Base-by-base conservation (phyloP, 169 alveolate species). In the Plasmodium inui region DNA sequence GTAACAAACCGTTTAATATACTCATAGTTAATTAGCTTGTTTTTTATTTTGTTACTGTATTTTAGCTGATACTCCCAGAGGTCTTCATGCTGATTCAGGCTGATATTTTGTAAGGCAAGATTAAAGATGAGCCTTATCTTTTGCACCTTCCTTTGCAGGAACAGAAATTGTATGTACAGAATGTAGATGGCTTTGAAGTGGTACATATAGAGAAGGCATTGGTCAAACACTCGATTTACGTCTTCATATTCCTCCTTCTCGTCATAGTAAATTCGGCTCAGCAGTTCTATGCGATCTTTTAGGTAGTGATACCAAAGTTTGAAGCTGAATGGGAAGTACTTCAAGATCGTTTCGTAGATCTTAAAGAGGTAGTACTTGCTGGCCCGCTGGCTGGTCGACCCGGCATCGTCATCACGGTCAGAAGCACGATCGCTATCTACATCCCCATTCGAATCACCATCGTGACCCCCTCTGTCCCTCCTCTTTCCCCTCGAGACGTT, bases 1-100 rank as follows among this genome's bases (percentile, higher is more conserved):
- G 94, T 88, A 8, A 88, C 89, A 41, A 79, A 88, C 82, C 94
- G 61, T 34, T 88, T 88, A 7, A 88, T 50, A 41, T 88, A 88
- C 44, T 88, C 94, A 67, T 88, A 88, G 50, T 88, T 88, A 12
- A 88, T 88, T 26, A 88, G 22, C 34, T 88, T 88, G 22, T 37
- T 88, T 14, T 70, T 32, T 7, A 88, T 79, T 67, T 88, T 88
- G 14, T 78, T 70, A 41, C 8, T 41, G 41, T 57, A 88, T 12
- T 50, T 26, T 30, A 88, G 73, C 46, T 57, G 83, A 14, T 79
- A 88, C 17, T 61, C 32, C 94, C 94, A 88, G 1, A 88, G n/a
- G 82, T 88, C 90, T 78, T 88, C 88, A n/a, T 88, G 94, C 19
- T 88, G 94, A 79, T 88, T 88, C 53, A 88, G 71, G 53, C 12